Percentiles rank a stretch among this genome's conserved stretches.
Evolutionary conservation across 495 filamentous ascomycete species (phyloP).

Genomic region (Aspergillus sparsus): DNA sequence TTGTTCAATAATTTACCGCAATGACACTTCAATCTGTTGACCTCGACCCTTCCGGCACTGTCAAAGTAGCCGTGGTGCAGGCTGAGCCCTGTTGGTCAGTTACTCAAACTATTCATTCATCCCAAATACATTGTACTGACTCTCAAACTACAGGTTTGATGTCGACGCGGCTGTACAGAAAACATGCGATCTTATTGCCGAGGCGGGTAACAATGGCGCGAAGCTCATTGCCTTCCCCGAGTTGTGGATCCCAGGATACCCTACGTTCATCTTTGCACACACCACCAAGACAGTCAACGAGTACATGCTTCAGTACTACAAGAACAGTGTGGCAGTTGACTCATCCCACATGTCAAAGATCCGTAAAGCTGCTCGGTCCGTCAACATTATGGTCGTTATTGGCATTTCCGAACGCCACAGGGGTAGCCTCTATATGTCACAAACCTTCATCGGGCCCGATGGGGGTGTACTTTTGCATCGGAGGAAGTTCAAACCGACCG

Average conservation of each 20-base stretch:
- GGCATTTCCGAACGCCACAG: constrained; percentile 52
- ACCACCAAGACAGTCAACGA: neutral
- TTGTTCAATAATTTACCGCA: too few relatives aligned
- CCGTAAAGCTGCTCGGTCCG: constrained; percentile 25
- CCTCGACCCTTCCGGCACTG: neutral
- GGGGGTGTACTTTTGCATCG: constrained; percentile 48
- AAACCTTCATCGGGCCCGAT: constrained; percentile 49
- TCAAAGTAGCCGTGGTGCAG: constrained; percentile 21
- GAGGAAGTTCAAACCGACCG: constrained; percentile 62
- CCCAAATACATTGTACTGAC: too few relatives aligned
- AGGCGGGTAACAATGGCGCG: constrained; percentile 29
- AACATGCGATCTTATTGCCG: constrained; percentile 30
- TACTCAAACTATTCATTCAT: too few relatives aligned
- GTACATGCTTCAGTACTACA: constrained; percentile 28
- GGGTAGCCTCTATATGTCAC: constrained; percentile 54
- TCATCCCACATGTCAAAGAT: constrained; percentile 36
- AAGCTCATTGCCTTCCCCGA: constrained; percentile 41
- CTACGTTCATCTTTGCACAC: constrained; percentile 23
- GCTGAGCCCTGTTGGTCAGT: constrained; percentile 28
- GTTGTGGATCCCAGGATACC: constrained; percentile 43
- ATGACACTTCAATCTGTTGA: too few relatives aligned
- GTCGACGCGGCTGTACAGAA: constrained; percentile 35
- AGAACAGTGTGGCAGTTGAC: constrained; percentile 30
- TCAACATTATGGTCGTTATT: constrained; percentile 36
- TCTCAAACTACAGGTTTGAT: constrained; percentile 17